Percentiles rank a stretch among this genome's conserved stretches.
Conservation (phyloP, 2,329 filamentous ascomycete species). For the Pyrenochaeta sp. region DNA sequence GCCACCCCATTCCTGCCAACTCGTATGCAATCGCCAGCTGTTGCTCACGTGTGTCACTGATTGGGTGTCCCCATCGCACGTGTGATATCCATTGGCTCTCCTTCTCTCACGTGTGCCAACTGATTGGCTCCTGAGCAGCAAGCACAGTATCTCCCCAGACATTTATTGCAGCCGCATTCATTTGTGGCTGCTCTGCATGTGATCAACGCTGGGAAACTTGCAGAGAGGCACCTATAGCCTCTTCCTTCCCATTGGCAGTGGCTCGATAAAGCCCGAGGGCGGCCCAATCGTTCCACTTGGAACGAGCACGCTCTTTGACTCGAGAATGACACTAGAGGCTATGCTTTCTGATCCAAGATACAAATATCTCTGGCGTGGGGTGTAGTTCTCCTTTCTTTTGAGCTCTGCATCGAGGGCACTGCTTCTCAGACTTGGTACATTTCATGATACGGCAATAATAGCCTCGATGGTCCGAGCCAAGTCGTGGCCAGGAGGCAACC, state of each 20-base stretch:
- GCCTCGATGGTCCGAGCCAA: not conserved
- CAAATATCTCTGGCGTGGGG: slow-evolving; percentile 1
- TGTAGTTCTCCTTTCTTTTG: not conserved
- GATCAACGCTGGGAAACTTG: slow-evolving; percentile 11
- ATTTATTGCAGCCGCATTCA: slow-evolving; percentile 9
- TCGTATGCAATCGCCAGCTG: too few relatives aligned
- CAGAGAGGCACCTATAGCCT: slow-evolving; percentile 5
- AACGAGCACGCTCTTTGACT: slow-evolving; percentile 14
- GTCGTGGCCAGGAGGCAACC: slow-evolving; percentile 6
- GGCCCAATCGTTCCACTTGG: slow-evolving; percentile 15
- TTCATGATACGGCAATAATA: slow-evolving; percentile 1
- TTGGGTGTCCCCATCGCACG: slow-evolving; percentile 19
- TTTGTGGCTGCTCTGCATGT: slow-evolving; percentile 11
- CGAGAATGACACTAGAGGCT: slow-evolving; percentile 2
- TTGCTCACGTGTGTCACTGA: slow-evolving; percentile 9
- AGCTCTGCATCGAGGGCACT: not conserved
- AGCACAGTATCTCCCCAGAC: not conserved
- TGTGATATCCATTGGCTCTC: slow-evolving; percentile 22
- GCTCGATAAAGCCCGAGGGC: not conserved
- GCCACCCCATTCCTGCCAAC: not conserved
- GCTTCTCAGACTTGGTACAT: not conserved
- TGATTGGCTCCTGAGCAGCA: slow-evolving; percentile 15
- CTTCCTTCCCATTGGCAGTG: slow-evolving; percentile 5
- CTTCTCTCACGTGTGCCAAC: slow-evolving; percentile 15
- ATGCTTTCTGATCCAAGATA: not conserved